Conservation (phyloP, 306 rosid species). For the Arachis stenosperma region DNA sequence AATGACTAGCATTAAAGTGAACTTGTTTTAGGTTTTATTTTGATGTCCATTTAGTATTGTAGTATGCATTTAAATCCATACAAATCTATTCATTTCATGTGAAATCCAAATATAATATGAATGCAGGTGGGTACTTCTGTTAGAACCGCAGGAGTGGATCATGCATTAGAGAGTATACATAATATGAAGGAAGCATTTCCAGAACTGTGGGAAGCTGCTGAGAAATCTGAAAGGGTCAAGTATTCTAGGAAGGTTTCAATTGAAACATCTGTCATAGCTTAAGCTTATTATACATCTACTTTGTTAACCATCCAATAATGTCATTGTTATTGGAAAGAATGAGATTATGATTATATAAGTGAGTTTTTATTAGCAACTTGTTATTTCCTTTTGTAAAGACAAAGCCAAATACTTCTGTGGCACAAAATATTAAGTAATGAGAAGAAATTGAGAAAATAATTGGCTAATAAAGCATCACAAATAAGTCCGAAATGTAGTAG, state of each 20-base stretch:
- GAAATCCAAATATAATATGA: background rate
- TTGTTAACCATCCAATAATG: slow-evolving; percentile 25
- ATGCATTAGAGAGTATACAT: slow-evolving; percentile 90
- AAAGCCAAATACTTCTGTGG: too few relatives aligned
- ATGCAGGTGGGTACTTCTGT: slow-evolving; percentile 70
- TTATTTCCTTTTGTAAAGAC: background rate
- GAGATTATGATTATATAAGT: background rate
- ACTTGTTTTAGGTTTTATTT: too few relatives aligned
- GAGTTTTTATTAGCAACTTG: background rate
- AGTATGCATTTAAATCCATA: too few relatives aligned
- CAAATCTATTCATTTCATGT: background rate
- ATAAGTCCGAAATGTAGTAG: background rate
- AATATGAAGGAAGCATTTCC: slow-evolving; percentile 84
- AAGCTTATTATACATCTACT: slow-evolving; percentile 28
- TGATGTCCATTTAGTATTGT: too few relatives aligned
- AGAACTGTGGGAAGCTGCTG: slow-evolving; percentile 76
- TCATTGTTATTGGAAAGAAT: slow-evolving; percentile 14
- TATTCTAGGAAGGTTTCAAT: slow-evolving; percentile 60
- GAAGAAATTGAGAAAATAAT: background rate
- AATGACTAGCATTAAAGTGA: too few relatives aligned
- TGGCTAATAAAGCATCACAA: background rate
- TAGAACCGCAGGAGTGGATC: slow-evolving; percentile 58
- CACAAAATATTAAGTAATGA: background rate
- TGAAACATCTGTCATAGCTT: slow-evolving; percentile 77
- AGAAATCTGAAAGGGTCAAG: slow-evolving; percentile 43